Evolutionary conservation across 2,329 filamentous ascomycete species (phyloP), one percentile per base, ranked within the genome.

Genomic region (Ceratocystis variospora): DNA sequence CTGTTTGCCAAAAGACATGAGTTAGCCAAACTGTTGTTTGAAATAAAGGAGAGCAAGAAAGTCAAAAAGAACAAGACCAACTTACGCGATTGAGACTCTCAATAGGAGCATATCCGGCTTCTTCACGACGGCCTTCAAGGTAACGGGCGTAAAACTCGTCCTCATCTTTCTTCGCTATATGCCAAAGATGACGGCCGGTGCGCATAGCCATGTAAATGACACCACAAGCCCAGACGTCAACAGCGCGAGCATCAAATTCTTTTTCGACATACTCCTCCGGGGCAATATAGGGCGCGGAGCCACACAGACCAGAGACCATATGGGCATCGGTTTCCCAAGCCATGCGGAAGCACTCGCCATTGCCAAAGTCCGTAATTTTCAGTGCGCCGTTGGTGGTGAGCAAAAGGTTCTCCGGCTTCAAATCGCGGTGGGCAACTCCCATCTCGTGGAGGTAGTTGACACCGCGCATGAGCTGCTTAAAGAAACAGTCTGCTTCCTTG

Each of bases 171-270:
- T 93, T 93, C 5, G 94, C 94, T n/a, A 96, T 85, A 65, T 92
- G 88, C 94, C 94, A 99, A 7, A 99, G 80, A 76, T 99, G 94
- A 64, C 94, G 84, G 5, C 94, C 94, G 1, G 93, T 97, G 67
- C 94, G 84, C 94, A 99, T 99, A 15, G 94, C 94, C 94, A 99
- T 99, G 78, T 99, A 99, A 68, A 99, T 99, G 63, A 99, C 94
- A 73, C 94, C 94, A 68, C 91, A 96, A 28, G 94, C 94, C 94
- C 94, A 99, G 15, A 97, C 88, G 73, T 99, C 94, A 62, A 99
- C 93, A n/a, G 94, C 93, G 67, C 94, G 84, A 37, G 94, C 94
- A 73, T 99, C 94, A 70, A 99, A 99, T 74, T 99, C 94, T 74
- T 87, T 91, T 73, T 96, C 92, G 1, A 87, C 84, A 72, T 99